Percentiles rank a stretch among this genome's conserved stretches.
phyloP scores from a whole-genome alignment of 768 basidiomycete genomes.

The Macrolepiota dolichaula region DNA sequence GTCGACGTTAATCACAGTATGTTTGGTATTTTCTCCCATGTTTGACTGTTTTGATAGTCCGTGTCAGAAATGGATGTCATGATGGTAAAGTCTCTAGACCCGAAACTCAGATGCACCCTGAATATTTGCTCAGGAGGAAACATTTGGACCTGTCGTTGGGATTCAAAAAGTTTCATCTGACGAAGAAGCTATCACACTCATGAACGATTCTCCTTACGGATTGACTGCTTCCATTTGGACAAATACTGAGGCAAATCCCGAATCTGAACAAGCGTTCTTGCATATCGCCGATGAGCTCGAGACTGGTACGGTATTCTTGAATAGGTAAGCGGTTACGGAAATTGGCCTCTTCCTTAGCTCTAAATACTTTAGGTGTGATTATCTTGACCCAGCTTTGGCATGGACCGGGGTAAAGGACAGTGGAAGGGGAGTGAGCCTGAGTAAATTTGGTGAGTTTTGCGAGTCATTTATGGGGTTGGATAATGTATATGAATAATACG shows the following conservation, averaged over 20 bases:
- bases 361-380: slow-evolving; percentile 61
- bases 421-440: slow-evolving; percentile 87
- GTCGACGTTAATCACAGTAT: slow-evolving; percentile 85
- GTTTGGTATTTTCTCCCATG: slow-evolving; percentile 25
- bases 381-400: slow-evolving; percentile 85
- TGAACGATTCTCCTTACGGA: slow-evolving; percentile 97
- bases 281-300: slow-evolving; percentile 68
- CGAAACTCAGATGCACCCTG: background rate
- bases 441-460: slow-evolving; percentile 72
- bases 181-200: slow-evolving; percentile 82
- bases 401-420: slow-evolving; percentile 97
- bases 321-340: slow-evolving; percentile 48
- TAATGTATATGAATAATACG: slow-evolving; percentile 1
- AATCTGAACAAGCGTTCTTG: slow-evolving; percentile 70
- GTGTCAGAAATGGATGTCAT: slow-evolving; percentile 84
- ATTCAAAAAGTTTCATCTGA: slow-evolving; percentile 89
- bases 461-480: background rate
- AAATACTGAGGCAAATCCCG: slow-evolving; percentile 50
- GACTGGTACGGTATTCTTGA: slow-evolving; percentile 91
- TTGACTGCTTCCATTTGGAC: slow-evolving; percentile 97
- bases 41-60: background rate
- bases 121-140: slow-evolving; percentile 62
- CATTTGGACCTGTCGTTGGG: slow-evolving; percentile 91
- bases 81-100: slow-evolving; percentile 48
- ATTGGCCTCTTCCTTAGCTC: background rate